Base-by-base conservation (phyloP, 768 basidiomycete species). In the Lactifluus pinguis region DNA sequence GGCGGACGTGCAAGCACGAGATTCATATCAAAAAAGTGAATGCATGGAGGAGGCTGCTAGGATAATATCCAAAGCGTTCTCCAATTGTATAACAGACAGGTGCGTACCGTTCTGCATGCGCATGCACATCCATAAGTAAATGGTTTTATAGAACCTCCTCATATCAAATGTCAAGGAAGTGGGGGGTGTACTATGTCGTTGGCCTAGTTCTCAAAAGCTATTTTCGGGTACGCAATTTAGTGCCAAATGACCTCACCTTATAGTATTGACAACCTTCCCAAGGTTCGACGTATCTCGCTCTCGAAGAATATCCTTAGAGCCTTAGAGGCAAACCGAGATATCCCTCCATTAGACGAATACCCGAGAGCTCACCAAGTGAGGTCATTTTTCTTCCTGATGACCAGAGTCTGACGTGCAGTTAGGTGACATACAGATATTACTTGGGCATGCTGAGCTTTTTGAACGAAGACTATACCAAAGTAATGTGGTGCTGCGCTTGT, bases 361-460 rank as follows among this genome's bases (percentile, higher is more conserved):
- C 94, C 94, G 19, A 81, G 86, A 29, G 83, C 89, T 17, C 93
- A 95, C 73, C 92, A 94, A 75, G 90, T 91, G 70, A 62, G 73
- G 64, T 44, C 48, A 2, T 11, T 52, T 32, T 15, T 49, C 25
- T 62, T 60, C 56, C 57, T 66, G 47, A 36, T 52, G 41, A 25
- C 68, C 70, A 50, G 15, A 54, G 7, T 17, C 49, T 55, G 55
- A 60, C 45, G 15, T 59, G 61, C 65, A 61, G 61, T 47, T 75
- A 93, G 89, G 92, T 97, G 53, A 95, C 95, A 25, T 97, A 89
- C 74, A 80, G 85, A 62, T 99, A 95, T 77, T 98, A 98, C 70
- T 74, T 97, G 51, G 97, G 95, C 64, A 91, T 98, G 85, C 79
- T 98, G 62, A 87, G 84, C 69, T 98, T 98, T 74, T 73, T 98